A percentile compares a stretch with the other conserved stretches of the same genome.
These are phyloP conservation scores for Blastobotrys malaysiensis DNA, from an alignment of 1,139 yeast genomes.

Conservation along the genomic window DNA sequence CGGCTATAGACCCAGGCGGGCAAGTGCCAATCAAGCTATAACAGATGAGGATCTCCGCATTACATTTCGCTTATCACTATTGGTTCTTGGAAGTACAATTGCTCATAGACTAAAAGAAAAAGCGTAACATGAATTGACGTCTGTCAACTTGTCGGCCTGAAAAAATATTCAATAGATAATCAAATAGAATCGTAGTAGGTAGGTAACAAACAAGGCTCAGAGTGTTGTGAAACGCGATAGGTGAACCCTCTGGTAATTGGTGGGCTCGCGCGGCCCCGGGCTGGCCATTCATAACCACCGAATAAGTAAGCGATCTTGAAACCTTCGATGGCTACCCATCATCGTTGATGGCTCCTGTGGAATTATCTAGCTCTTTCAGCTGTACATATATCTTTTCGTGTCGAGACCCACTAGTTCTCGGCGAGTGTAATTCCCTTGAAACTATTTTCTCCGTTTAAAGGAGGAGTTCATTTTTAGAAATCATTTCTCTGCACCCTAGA, in stretches of 20 bases:
- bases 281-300: background rate
- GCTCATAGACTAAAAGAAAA: too few species aligned
- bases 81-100: background rate
- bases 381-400: background rate
- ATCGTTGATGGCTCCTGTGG: background rate
- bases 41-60: background rate
- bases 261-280: background rate
- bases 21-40: background rate
- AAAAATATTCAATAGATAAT: too few species aligned
- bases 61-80: background rate
- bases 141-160: too few species aligned
- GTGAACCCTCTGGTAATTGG: background rate
- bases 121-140: too few species aligned
- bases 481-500: background rate
- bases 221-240: background rate
- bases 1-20: background rate
- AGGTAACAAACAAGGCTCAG: background rate
- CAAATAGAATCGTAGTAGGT: too few species aligned
- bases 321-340: background rate
- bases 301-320: background rate
- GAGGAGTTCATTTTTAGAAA: background rate
- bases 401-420: background rate
- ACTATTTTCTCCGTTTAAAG: background rate
- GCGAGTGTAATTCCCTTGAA: background rate
- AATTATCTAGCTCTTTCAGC: background rate